These are phyloP conservation scores for Boletus rex-veris DNA, from an alignment of 768 basidiomycete species.

Conservation along the genomic window DNA sequence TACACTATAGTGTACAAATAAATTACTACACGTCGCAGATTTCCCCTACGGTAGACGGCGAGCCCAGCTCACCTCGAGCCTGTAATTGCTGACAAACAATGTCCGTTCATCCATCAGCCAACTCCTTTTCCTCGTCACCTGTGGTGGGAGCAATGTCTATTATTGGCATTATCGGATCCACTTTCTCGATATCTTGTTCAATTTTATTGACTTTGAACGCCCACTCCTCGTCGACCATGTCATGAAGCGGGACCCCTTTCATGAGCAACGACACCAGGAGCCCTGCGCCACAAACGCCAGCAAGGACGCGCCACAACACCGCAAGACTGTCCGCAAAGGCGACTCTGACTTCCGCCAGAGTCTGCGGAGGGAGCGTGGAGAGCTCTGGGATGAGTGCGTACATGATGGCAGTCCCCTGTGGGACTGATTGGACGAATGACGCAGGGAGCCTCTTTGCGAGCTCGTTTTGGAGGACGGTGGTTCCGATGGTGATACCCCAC, in stretches of 20 bases:
- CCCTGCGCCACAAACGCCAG: conserved; percentile 29
- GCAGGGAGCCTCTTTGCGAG: conserved; percentile 40
- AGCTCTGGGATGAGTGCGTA: conserved; percentile 31
- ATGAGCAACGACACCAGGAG: neutral
- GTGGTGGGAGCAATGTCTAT: too few species aligned
- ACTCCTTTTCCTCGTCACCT: too few species aligned
- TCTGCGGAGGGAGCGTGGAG: conserved; percentile 30
- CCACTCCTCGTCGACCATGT: neutral
- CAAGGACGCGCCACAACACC: conserved; percentile 40
- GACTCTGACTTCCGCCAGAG: conserved; percentile 33
- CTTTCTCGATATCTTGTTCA: too few species aligned
- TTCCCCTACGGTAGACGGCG: too few species aligned
- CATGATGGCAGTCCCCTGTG: conserved; percentile 38
- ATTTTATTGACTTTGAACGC: neutral
- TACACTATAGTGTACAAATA: too few species aligned
- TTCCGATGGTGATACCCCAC: conserved; percentile 49
- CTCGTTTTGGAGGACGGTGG: conserved; percentile 48
- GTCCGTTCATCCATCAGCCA: too few species aligned
- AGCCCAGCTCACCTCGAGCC: too few species aligned
- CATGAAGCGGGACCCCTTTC: neutral
- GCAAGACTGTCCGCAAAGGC: conserved; percentile 35
- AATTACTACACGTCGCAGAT: too few species aligned
- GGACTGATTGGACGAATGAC: conserved; percentile 34
- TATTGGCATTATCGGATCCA: too few species aligned
- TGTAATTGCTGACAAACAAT: too few species aligned